phyloP scores from a whole-genome alignment of 352 stramenopile species.

The Nannochloropsis limnetica region DNA sequence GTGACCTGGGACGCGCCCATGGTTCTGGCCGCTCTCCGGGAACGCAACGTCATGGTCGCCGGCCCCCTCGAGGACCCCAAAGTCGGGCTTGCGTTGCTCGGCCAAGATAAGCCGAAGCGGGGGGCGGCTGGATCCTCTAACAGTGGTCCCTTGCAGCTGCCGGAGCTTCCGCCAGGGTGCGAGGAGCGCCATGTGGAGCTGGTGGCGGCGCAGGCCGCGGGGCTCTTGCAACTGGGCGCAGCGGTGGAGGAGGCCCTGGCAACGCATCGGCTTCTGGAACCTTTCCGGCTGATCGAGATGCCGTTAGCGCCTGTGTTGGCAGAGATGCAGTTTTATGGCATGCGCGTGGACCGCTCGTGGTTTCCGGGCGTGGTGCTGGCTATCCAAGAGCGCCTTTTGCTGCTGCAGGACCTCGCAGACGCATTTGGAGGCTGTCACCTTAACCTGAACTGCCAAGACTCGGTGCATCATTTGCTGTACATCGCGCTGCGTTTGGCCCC shows the following conservation, averaged over 20 bases:
- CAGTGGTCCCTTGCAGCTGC: not conserved
- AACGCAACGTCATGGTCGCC: not conserved
- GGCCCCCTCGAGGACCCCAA: not conserved
- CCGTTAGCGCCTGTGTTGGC: slow-evolving; percentile 22
- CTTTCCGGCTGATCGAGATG: slow-evolving; percentile 39
- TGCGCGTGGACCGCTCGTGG: not conserved
- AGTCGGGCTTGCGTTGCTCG: not conserved
- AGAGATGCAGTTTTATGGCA: slow-evolving; percentile 36
- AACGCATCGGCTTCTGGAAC: not conserved
- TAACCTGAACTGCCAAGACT: slow-evolving; percentile 13
- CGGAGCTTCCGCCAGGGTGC: not conserved
- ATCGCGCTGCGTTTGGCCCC: not conserved
- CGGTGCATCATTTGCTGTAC: slow-evolving; percentile 9
- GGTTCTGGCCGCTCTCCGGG: not conserved
- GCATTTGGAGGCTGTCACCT: not conserved
- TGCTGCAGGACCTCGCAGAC: slow-evolving; percentile 28
- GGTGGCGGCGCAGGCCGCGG: not conserved
- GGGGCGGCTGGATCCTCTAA: not conserved
- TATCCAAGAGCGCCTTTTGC: not conserved
- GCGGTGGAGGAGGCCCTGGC: not conserved
- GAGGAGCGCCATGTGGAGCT: not conserved
- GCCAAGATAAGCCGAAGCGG: not conserved
- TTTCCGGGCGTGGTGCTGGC: not conserved
- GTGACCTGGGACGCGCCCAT: not conserved
- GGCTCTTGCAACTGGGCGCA: not conserved